These are phyloP conservation scores for Backusella liffmaniae DNA, from an alignment of 192 early-diverging fungal species.

Conservation along the genomic window DNA sequence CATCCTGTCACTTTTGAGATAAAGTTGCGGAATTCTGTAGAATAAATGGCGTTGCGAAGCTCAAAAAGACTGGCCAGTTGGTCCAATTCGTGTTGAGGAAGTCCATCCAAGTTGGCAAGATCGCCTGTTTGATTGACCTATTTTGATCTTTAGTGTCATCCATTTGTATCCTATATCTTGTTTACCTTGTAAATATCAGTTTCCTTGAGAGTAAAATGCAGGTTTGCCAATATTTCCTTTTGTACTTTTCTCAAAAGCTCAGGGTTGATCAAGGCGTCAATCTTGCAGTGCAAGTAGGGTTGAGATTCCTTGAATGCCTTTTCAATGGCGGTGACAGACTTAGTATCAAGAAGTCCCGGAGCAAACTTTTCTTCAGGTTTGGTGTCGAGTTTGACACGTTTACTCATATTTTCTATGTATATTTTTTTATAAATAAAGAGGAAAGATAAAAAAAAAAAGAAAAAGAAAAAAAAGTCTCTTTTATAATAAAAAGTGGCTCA, in stretches of 20 bases:
- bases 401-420: background rate
- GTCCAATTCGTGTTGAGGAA: constrained; percentile 52
- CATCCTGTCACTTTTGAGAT: constrained; percentile 65
- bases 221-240: constrained; percentile 55
- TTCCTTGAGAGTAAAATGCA: constrained; percentile 80
- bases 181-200: constrained; percentile 77
- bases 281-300: constrained; percentile 68
- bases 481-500: background rate
- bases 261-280: constrained; percentile 59
- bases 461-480: background rate
- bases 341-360: background rate
- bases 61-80: constrained; percentile 55
- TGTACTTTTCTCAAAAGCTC: constrained; percentile 61
- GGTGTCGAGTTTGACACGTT: constrained; percentile 18
- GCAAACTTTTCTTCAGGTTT: constrained; percentile 10
- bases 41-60: constrained; percentile 76
- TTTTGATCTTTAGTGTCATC: too few relatives aligned
- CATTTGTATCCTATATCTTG: too few relatives aligned
- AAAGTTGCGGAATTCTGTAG: constrained; percentile 67
- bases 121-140: constrained; percentile 76
- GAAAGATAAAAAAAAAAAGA: background rate
- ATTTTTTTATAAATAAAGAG: background rate
- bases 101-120: constrained; percentile 79
- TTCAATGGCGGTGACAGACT: background rate
- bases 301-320: constrained; percentile 32